Percentiles rank a stretch among this genome's conserved stretches.
These are phyloP conservation scores for Pterocarpus santalinus DNA, from an alignment of 306 rosid species.

Conservation along the genomic window DNA sequence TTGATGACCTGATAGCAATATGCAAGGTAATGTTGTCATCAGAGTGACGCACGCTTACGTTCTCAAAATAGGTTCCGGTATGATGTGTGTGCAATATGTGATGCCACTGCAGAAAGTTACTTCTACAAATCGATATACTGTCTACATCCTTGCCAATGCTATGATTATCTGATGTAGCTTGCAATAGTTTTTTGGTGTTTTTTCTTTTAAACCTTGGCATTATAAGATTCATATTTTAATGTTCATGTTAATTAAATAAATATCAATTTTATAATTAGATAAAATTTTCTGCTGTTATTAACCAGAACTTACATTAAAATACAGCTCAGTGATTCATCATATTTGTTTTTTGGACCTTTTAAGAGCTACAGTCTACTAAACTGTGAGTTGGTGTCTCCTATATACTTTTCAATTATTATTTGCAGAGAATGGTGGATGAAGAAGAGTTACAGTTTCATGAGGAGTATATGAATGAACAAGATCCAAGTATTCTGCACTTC, in stretches of 20 bases:
- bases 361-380: conserved; percentile 33
- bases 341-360: conserved; percentile 8
- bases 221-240: too few species aligned
- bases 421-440: conserved; percentile 97
- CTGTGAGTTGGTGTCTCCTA: conserved; percentile 19
- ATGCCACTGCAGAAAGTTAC: neutral
- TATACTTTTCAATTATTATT: conserved; percentile 38
- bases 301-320: too few species aligned
- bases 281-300: too few species aligned
- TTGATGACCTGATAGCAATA: conserved; percentile 80
- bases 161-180: neutral
- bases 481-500: conserved; percentile 97
- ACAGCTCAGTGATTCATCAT: conserved; percentile 30
- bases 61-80: conserved; percentile 25
- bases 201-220: too few species aligned
- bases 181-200: too few species aligned
- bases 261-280: too few species aligned
- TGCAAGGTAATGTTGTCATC: conserved; percentile 80
- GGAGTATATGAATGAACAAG: conserved; percentile 94
- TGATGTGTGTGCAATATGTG: conserved; percentile 23
- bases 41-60: conserved; percentile 23
- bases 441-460: conserved; percentile 97
- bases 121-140: neutral
- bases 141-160: neutral
- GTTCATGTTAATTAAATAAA: too few species aligned